Evolutionary conservation across 306 rosid species (phyloP), one percentile per base, ranked within the genome.

Genomic region (Amphicarpaea edgeworthii): DNA sequence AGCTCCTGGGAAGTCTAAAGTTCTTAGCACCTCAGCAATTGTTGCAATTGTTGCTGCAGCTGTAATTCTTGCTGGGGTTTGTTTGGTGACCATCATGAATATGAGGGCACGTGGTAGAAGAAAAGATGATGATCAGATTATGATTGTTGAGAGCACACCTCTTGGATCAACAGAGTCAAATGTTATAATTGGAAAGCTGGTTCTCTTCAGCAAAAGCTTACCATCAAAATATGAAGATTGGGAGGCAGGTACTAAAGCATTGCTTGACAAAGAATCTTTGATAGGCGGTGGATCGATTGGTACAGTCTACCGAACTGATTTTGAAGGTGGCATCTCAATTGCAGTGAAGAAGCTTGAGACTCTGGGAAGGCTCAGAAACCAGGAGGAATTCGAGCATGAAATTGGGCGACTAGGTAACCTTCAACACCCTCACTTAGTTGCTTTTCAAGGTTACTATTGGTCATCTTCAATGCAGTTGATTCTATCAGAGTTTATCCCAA

Each of bases 141-240:
- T 84, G 81, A 83, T 90, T 60, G 87, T 89, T 15, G 99, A 96
- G 90, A 90, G 96, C 85, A 96, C 97, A 5, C 96, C 98, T 23
- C 90, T 72, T 54, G 93, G 86, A 49, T 96, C 99, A 28, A 79
- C 96, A 45, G 97, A 89, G 62, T 89, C 96, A 73, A 89, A 79
- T 66, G 85, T 92, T 68, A 92, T 92, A 58, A 92, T 96, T 11
- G 98, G 99, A 69, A 96, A 96, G 79, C 75, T 96, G 81, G 99
- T 92, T 82, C 99, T 96, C 76, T 96, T 96, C 85, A 92, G 99
- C 88, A 90, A 92, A 83, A 92, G 85, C 73, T 87, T 96, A 77
- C 99, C 98, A 8, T 96, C 99, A 3, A 96, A 81, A 83, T 96
- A 96, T 57, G 99, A 96, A 90, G 99, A 96, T 77, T 96, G 99